phyloP scores from a whole-genome alignment of 805 yeast genomes.

The Maudiozyma serrabonitensis region DNA sequence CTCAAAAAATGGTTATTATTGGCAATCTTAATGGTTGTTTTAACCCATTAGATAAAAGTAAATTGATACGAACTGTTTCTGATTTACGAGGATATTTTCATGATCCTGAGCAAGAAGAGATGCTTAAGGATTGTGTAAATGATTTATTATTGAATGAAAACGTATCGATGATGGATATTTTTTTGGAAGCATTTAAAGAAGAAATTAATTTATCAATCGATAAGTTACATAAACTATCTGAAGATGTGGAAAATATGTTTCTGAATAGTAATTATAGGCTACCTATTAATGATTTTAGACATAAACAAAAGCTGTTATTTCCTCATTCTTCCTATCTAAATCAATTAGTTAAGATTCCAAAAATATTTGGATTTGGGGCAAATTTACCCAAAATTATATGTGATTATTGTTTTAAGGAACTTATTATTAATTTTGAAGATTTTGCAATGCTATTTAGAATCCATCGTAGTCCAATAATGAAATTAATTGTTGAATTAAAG shows the following conservation, averaged over 20 bases:
- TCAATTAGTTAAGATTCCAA: neutral
- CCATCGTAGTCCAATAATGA: neutral
- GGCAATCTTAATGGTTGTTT: too few relatives aligned
- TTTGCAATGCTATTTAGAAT: neutral
- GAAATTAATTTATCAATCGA: neutral
- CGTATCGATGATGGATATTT: neutral
- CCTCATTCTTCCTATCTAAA: neutral
- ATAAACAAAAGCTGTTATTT: too few relatives aligned
- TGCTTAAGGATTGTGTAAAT: neutral
- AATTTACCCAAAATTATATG: neutral
- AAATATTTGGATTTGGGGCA: neutral
- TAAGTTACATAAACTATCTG: too few relatives aligned
- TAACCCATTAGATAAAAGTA: too few relatives aligned
- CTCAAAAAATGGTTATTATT: too few relatives aligned
- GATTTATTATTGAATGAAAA: neutral
- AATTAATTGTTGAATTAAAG: neutral
- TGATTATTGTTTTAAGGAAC: neutral
- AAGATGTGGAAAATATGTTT: too few relatives aligned
- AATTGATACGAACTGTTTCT: neutral
- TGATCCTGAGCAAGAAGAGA: slow-evolving; percentile 2
- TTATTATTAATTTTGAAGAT: neutral
- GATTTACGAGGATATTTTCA: neutral
- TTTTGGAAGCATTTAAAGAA: neutral
- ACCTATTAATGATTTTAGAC: too few relatives aligned
- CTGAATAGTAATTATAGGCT: too few relatives aligned